These are phyloP conservation scores for Anisodus acutangulus DNA, from an alignment of 257 asterid genomes.

Conservation along the genomic window DNA sequence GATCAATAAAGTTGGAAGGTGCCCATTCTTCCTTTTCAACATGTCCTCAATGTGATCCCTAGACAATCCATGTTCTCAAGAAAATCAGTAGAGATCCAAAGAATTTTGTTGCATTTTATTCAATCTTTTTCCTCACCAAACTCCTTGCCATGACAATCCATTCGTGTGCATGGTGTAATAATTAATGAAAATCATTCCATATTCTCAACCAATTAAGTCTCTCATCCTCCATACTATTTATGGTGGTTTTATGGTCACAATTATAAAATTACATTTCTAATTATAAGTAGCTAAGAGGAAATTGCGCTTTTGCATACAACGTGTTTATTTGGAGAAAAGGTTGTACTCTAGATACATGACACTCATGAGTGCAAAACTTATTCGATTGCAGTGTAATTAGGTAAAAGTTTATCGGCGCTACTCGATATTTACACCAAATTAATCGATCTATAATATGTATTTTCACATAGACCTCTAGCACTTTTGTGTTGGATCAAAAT, in stretches of 20 bases:
- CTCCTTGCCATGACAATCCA: neutral
- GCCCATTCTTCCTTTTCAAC: neutral
- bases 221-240: neutral
- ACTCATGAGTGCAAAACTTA: too few species aligned
- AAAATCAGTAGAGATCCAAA: neutral
- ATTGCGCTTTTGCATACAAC: neutral
- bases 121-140: conserved; percentile 1
- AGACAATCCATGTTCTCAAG: conserved; percentile 17
- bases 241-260: neutral
- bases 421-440: too few species aligned
- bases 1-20: neutral
- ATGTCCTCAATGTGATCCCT: neutral
- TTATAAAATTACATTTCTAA: neutral
- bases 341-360: too few species aligned
- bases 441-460: too few species aligned
- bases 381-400: too few species aligned
- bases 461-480: too few species aligned
- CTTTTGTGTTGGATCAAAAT: too few species aligned
- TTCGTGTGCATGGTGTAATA: conserved; percentile 26
- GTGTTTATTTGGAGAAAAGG: too few species aligned
- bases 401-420: too few species aligned
- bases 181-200: neutral
- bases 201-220: neutral
- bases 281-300: neutral
- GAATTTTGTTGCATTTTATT: conserved; percentile 13